Base-by-base conservation (phyloP, 495 filamentous ascomycete genomes). In the Trichoderma reesei region DNA sequence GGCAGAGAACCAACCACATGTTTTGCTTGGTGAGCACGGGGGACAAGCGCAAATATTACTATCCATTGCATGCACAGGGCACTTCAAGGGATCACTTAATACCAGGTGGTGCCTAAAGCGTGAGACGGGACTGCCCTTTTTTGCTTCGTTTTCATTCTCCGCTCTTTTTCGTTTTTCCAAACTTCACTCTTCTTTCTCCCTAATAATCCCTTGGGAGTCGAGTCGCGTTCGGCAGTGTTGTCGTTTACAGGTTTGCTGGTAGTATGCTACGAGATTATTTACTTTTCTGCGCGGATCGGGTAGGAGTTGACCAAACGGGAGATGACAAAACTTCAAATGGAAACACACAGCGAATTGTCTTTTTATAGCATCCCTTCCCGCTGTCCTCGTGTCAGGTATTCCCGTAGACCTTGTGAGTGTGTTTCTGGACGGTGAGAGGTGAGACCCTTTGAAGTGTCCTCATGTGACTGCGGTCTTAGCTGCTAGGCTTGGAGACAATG, bases 41-140 rank as follows among this genome's bases (percentile, higher is more conserved):
- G 51, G 51, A 56, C 51, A 56, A 56, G 51, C 51, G 51, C 51
- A 56, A 56, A 31, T n/a, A n/a, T n/a, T n/a, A n/a, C 51, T 56
- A 36, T n/a, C 51, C 34, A 34, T 56, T 56, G 51, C 34, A 56
- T 34, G 14, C 9, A 56, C 51, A 33, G 26, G 51, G 10, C 7
- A 48, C 16, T 48, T 48, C 1, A 48, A 56, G 51, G 10, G 51
- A 33, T 9, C 20, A 56, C 8, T 14, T 31, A 56, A 26, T 26
- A 7, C 7, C n/a, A 34, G 51, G n/a, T 26, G 51, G 51, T 9
- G 51, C 31, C 51, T n/a, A 33, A 56, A 26, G 51, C 51, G 51
- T 26, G 51, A 34, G 51, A 56, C n/a, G 51, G 51, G 34, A 26
- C 20, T 48, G 51, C 20, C 5, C 1, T 31, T n/a, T n/a, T n/a